Percentiles rank a stretch among this genome's conserved stretches.
phyloP scores from a whole-genome alignment of 1,284 basidiomycete genomes.

The Fomitopsis betulina region DNA sequence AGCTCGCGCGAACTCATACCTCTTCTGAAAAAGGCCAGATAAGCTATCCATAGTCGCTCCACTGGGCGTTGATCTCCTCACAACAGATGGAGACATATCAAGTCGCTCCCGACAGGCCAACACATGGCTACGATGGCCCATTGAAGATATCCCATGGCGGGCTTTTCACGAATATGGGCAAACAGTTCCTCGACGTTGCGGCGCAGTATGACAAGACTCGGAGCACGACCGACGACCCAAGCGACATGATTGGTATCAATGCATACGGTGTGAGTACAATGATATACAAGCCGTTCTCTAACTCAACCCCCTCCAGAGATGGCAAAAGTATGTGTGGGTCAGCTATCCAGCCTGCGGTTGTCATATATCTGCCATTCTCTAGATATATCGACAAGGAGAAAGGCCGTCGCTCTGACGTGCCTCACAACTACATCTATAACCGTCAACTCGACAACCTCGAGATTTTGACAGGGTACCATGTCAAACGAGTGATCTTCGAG shows the following conservation, averaged over 20 bases:
- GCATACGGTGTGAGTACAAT: slow-evolving; percentile 20
- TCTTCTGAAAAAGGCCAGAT: slow-evolving; percentile 41
- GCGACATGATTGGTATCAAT: slow-evolving; percentile 22
- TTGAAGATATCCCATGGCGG: slow-evolving; percentile 24
- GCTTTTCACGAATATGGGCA: slow-evolving; percentile 13
- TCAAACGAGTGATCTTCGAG: slow-evolving; percentile 26
- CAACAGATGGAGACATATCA: slow-evolving; percentile 48
- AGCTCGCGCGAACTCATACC: slow-evolving; percentile 44
- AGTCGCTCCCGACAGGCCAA: slow-evolving; percentile 23
- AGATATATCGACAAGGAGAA: slow-evolving; percentile 50
- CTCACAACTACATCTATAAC: slow-evolving; percentile 56
- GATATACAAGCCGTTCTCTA: background rate
- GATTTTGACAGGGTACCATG: slow-evolving; percentile 20
- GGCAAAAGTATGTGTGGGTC: slow-evolving; percentile 2
- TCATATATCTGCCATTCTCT: background rate
- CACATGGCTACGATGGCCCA: slow-evolving; percentile 20
- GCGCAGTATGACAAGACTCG: slow-evolving; percentile 35
- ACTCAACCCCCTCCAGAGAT: background rate
- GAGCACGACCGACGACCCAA: slow-evolving; percentile 17
- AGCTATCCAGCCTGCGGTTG: background rate
- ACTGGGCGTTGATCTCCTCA: background rate
- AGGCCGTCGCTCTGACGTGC: slow-evolving; percentile 53
- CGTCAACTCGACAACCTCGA: slow-evolving; percentile 17
- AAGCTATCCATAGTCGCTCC: too few species aligned
- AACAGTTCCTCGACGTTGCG: slow-evolving; percentile 39